phyloP scores from a whole-genome alignment of 176 grass and related monocot genomes.

The Rhynchospora pubera region DNA sequence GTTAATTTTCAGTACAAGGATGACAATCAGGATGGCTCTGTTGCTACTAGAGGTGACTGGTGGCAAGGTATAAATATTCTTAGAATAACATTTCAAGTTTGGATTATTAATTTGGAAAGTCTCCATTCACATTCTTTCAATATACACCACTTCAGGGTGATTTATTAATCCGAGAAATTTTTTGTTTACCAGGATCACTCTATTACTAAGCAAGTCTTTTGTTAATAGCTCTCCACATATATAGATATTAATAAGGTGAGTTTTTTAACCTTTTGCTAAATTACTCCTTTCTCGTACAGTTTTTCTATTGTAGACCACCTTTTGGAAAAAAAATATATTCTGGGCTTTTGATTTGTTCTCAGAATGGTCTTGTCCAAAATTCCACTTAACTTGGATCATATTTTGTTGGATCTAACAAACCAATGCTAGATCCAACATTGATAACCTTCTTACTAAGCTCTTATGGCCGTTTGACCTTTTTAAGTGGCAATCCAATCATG shows the following conservation, averaged over 20 bases:
- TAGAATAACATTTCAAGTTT: background rate
- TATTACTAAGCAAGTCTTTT: slow-evolving; percentile 64
- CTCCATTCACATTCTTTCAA: background rate
- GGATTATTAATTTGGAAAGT: background rate
- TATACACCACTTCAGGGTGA: background rate
- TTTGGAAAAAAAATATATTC: background rate
- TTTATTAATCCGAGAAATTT: slow-evolving; percentile 14
- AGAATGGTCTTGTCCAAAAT: background rate
- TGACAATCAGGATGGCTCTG: slow-evolving; percentile 42
- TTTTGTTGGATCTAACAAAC: background rate
- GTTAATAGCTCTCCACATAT: slow-evolving; percentile 2
- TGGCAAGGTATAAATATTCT: slow-evolving; percentile 76
- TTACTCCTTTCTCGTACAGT: background rate
- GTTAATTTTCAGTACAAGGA: slow-evolving; percentile 42
- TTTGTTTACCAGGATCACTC: slow-evolving; percentile 57
- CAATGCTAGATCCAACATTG: background rate
- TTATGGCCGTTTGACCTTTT: background rate
- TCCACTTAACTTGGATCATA: background rate
- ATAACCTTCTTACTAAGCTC: background rate
- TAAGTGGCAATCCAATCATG: background rate
- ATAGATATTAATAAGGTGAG: slow-evolving; percentile 25
- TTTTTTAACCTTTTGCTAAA: background rate
- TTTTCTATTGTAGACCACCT: background rate
- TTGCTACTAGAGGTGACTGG: slow-evolving; percentile 87
- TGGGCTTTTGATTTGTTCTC: background rate